phyloP scores from a whole-genome alignment of 1,139 yeast species.

The Candida glucosophila region DNA sequence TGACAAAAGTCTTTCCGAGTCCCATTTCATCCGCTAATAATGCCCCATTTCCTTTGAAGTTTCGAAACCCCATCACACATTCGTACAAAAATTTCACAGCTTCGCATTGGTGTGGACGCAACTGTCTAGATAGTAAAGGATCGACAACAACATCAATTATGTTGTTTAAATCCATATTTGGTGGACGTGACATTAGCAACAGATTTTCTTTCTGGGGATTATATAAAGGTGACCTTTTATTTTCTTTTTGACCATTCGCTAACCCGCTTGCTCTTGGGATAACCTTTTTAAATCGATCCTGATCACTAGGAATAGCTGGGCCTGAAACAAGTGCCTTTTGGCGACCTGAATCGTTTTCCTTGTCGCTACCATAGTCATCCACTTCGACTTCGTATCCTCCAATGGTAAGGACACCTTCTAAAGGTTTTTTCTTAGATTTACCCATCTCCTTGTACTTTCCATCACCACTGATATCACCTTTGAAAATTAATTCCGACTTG shows the following conservation, averaged over 20 bases:
- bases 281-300: too few relatives aligned
- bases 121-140: slow-evolving; percentile 43
- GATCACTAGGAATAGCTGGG: too few relatives aligned
- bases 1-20: slow-evolving; percentile 83
- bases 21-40: slow-evolving; percentile 97
- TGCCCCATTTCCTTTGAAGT: slow-evolving; percentile 59
- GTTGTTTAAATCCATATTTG: slow-evolving; percentile 8
- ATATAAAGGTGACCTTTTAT: slow-evolving; percentile 4
- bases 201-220: slow-evolving; percentile 3
- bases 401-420: slow-evolving; percentile 10
- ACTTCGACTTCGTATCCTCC: slow-evolving; percentile 23
- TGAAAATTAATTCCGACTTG: slow-evolving; percentile 9
- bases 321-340: too few relatives aligned
- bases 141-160: slow-evolving; percentile 60
- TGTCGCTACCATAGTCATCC: slow-evolving; percentile 11
- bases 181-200: slow-evolving; percentile 5
- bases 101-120: slow-evolving; percentile 80
- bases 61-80: slow-evolving; percentile 63
- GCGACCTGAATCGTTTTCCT: background rate
- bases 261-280: background rate
- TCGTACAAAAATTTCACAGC: slow-evolving; percentile 78
- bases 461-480: slow-evolving; percentile 2
- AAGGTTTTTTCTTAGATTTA: slow-evolving; percentile 7
- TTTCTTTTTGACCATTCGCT: background rate
- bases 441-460: slow-evolving; percentile 10